Percentiles rank a stretch among this genome's conserved stretches.
Evolutionary conservation across 202 grass and related monocot species (phyloP).

Genomic region (Panicum hallii): DNA sequence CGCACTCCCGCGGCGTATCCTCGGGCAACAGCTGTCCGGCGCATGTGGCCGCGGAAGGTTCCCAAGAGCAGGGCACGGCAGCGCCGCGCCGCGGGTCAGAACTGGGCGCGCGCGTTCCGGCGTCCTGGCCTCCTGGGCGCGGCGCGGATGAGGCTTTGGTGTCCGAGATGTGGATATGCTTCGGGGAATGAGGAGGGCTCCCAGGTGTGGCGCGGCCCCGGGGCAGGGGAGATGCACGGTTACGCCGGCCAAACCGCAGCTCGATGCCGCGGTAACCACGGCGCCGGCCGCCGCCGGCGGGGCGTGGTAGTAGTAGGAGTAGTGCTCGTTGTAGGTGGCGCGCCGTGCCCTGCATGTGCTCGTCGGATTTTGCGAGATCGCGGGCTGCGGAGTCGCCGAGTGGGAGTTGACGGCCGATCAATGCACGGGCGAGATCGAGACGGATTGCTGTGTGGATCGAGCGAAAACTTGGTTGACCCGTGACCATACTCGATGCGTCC

Average conservation of each 20-base stretch:
- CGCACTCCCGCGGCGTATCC: not conserved
- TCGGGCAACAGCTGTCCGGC: conserved; percentile 41
- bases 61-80: not conserved
- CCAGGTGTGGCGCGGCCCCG: not conserved
- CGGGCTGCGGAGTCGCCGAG: not conserved
- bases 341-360: not conserved
- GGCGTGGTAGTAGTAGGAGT: not conserved
- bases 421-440: not conserved
- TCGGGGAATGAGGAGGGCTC: not conserved
- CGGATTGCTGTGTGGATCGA: not conserved
- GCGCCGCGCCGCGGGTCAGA: not conserved
- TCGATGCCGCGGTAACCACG: not conserved
- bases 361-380: conserved; percentile 20
- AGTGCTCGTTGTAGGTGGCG: not conserved
- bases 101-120: conserved; percentile 3
- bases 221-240: not conserved
- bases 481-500: not conserved
- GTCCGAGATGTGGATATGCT: conserved; percentile 41
- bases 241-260: conserved; percentile 33
- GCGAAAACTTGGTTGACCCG: not conserved
- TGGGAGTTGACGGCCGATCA: not conserved
- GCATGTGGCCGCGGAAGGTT: conserved; percentile 50
- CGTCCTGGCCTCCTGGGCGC: not conserved
- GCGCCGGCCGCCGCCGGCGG: not conserved
- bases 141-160: not conserved